These are phyloP conservation scores for Lentinula novae-zelandiae DNA, from an alignment of 1,284 basidiomycete species.

Conservation along the genomic window DNA sequence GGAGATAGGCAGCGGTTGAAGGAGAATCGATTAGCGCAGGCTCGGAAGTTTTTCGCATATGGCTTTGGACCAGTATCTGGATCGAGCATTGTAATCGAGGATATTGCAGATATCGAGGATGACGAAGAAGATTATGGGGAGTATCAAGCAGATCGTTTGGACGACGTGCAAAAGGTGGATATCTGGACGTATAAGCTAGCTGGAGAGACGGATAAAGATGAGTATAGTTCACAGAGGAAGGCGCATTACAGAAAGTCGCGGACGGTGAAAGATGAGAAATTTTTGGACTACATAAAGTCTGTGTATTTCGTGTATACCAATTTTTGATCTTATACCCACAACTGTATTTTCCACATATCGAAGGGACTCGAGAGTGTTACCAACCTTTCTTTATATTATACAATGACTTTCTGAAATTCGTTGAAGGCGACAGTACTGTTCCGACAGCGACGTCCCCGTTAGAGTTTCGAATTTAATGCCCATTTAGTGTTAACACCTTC, in stretches of 20 bases:
- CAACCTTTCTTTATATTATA: too few species aligned
- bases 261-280: not conserved
- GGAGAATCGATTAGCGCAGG: conserved; percentile 10
- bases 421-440: too few species aligned
- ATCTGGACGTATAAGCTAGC: conserved; percentile 6
- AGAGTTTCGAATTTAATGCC: conserved; percentile 18
- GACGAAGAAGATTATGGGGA: conserved; percentile 16
- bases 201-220: conserved; percentile 7
- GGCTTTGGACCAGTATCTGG: conserved; percentile 12
- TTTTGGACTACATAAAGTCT: not conserved
- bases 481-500: conserved; percentile 40
- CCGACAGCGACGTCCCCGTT: too few species aligned
- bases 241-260: not conserved
- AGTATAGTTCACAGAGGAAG: conserved; percentile 7
- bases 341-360: too few species aligned
- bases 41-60: conserved; percentile 10
- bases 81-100: conserved; percentile 9
- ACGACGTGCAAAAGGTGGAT: conserved; percentile 8
- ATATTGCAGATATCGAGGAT: conserved; percentile 13
- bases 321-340: not conserved
- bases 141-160: conserved; percentile 9
- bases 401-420: too few species aligned
- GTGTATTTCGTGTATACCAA: not conserved
- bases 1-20: conserved; percentile 11
- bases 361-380: too few species aligned